Evolutionary conservation across 1,284 basidiomycete species (phyloP), one percentile per base, ranked within the genome.

Genomic region (Ceratobasidium sp.): DNA sequence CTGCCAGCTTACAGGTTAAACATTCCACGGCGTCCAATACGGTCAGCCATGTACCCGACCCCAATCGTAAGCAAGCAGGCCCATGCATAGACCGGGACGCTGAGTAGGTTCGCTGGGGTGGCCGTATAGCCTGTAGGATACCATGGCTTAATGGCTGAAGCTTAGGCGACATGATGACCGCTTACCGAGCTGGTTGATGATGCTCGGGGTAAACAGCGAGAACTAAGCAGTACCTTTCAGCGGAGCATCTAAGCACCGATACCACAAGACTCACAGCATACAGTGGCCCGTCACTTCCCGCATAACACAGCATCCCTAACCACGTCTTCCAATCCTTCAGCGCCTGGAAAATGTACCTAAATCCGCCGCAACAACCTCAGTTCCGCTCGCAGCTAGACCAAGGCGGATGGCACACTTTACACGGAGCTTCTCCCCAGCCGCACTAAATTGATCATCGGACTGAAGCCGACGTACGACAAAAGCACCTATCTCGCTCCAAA

Each of bases 311-410:
- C 74, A 76, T 89, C 49, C 85, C 87, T 16, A 90, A 74, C 87
- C 89, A 92, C 0, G 89, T 91, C 83, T 92, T 92, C 89, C 89
- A 91, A 77, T 93, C 92, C 13, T 82, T 74, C 74, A 91, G 77
- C 78, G 88, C 90, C 77, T 87, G 83, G 80, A 81, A 84, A 63
- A 93, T 88, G 78, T 90, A 89, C 51, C 71, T 73, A 54, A 14
- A 24, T 34, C 16, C 34, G 11, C 13, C 53, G n/a, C 29, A 9
- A 37, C 7, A 31, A 46, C 24, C 31, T 41, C 58, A 48, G 24
- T 73, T 46, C 11, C 56, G 56, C 22, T 22, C 1, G 19, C 29
- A 29, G 56, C 53, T 27, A 54, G 31, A 16, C 37, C 39, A 54
- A 43, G 43, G 29, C 6, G 43, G 43, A 63, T 78, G 8, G 71